A percentile compares a stretch with the other conserved stretches of the same genome.
These are phyloP conservation scores for Crithidia sp. DNA, from an alignment of 208 protist genomes.

Conservation along the genomic window DNA sequence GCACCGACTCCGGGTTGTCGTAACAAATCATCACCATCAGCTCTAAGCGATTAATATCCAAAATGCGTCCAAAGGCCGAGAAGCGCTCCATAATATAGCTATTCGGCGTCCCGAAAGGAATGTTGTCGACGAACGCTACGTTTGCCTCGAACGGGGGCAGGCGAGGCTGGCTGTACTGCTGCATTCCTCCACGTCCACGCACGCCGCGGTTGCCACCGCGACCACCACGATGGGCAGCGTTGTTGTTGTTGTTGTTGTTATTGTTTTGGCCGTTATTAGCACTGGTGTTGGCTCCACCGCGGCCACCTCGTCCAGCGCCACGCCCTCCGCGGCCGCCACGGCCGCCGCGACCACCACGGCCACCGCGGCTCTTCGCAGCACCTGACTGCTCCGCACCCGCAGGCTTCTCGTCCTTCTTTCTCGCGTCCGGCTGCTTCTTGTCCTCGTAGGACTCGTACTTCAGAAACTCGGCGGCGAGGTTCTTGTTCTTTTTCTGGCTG, in stretches of 20 bases:
- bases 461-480: constrained; percentile 64
- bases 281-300: background rate
- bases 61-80: constrained; percentile 62
- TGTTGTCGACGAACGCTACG: constrained; percentile 81
- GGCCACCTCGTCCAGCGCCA: constrained; percentile 7
- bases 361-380: background rate
- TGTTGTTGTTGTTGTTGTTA: background rate
- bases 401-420: constrained; percentile 4
- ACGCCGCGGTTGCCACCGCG: constrained; percentile 6
- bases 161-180: constrained; percentile 18
- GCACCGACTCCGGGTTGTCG: constrained; percentile 78
- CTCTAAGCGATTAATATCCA: constrained; percentile 86
- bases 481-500: constrained; percentile 36
- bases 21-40: constrained; percentile 80
- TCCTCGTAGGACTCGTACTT: constrained; percentile 54
- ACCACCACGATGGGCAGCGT: background rate
- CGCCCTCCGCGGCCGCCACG: constrained; percentile 3
- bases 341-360: constrained; percentile 16
- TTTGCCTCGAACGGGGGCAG: constrained; percentile 62
- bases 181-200: constrained; percentile 21
- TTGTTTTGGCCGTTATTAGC: background rate
- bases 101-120: constrained; percentile 87
- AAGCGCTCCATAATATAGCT: constrained; percentile 78
- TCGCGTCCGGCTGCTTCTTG: constrained; percentile 17
- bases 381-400: background rate